A percentile compares a stretch with the other conserved stretches of the same genome.
Conservation (phyloP, 345 rosid genomes). For the Eucalyptus urophylla region DNA sequence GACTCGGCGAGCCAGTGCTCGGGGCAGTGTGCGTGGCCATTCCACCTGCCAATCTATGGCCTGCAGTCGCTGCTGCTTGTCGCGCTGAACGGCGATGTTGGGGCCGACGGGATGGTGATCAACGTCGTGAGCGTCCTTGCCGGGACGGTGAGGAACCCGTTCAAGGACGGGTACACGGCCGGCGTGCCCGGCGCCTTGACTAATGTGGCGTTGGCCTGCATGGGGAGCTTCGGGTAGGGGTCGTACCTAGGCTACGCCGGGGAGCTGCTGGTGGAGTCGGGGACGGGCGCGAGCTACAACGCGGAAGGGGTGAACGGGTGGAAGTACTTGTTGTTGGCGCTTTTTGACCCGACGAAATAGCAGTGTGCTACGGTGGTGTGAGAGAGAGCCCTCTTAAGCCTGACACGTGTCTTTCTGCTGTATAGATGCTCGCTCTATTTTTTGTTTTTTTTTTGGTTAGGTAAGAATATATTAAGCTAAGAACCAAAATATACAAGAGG, state of each 20-base stretch:
- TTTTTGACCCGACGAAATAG: conserved; percentile 17
- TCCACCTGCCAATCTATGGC: conserved; percentile 33
- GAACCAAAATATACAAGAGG: too few relatives aligned
- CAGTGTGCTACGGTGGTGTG: conserved; percentile 10
- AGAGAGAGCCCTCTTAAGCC: not conserved
- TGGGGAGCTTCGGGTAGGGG: conserved; percentile 17
- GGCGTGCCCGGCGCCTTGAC: not conserved
- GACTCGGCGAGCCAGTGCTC: conserved; percentile 26
- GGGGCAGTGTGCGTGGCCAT: conserved; percentile 31
- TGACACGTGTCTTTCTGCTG: not conserved
- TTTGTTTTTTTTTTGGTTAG: too few relatives aligned
- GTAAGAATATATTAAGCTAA: too few relatives aligned
- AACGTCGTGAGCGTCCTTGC: conserved; percentile 18
- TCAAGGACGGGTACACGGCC: conserved; percentile 10
- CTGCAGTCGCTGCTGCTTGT: conserved; percentile 11
- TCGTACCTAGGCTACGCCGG: conserved; percentile 29
- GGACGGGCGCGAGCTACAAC: conserved; percentile 20
- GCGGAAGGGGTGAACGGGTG: conserved; percentile 12
- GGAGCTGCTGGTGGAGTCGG: conserved; percentile 10
- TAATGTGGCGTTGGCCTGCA: conserved; percentile 21
- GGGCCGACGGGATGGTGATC: conserved; percentile 24
- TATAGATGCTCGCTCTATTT: not conserved
- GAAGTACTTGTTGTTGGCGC: conserved; percentile 18
- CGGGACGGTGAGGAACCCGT: conserved; percentile 18
- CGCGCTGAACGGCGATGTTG: conserved; percentile 26